phyloP scores from a whole-genome alignment of 352 stramenopile species.

The Globisporangium spinosum region DNA sequence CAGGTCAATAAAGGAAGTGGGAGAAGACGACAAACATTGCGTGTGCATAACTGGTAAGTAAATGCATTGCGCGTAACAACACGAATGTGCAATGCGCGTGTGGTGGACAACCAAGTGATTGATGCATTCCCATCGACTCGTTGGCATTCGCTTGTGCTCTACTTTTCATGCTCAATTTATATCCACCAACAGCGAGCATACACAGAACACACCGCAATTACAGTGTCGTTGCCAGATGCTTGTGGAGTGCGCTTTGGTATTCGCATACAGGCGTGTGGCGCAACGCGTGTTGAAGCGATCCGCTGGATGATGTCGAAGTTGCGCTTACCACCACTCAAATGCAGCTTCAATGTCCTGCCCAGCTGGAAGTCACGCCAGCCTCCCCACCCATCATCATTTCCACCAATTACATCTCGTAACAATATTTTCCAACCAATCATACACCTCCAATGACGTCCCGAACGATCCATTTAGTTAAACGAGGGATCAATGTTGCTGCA shows the following conservation, averaged over 20 bases:
- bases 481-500: neutral
- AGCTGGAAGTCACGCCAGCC: constrained; percentile 3
- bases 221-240: neutral
- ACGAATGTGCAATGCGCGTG: neutral
- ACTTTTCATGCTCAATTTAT: neutral
- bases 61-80: neutral
- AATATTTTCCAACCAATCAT: neutral
- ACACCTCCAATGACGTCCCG: neutral
- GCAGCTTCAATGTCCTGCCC: constrained; percentile 7
- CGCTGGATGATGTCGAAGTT: constrained; percentile 9
- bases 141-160: neutral
- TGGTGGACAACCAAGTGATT: neutral
- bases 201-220: neutral
- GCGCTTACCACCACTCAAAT: constrained; percentile 14
- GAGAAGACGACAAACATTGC: neutral
- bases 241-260: constrained; percentile 1
- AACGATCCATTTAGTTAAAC: neutral
- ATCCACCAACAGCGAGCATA: neutral
- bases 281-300: constrained; percentile 1
- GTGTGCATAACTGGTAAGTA: neutral
- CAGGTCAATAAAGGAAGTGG: neutral
- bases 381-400: constrained; percentile 10
- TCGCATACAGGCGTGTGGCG: neutral
- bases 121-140: neutral
- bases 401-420: neutral